phyloP scores from a whole-genome alignment of 2,329 filamentous ascomycete species.

The Ophiocordyceps camponoti-saundersi region DNA sequence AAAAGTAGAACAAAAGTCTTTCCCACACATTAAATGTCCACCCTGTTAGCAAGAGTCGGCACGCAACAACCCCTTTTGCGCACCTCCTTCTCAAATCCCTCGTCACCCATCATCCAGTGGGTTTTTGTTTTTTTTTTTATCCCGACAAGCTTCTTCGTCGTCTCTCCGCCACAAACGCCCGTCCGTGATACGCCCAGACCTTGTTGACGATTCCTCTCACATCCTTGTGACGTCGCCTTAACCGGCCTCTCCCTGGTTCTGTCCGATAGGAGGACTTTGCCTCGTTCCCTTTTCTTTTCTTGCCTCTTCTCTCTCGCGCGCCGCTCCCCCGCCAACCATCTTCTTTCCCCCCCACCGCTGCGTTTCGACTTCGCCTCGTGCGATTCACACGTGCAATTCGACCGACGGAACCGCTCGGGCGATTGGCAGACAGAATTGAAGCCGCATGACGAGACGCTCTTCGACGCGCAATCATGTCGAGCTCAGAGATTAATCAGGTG shows the following conservation, averaged over 20 bases:
- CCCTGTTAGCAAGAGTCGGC: background rate
- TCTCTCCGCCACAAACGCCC: background rate
- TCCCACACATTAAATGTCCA: background rate
- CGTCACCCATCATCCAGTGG: background rate
- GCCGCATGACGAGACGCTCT: conserved; percentile 19
- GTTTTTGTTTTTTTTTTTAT: background rate
- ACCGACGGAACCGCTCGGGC: background rate
- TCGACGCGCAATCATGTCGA: conserved; percentile 38
- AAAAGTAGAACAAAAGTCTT: background rate
- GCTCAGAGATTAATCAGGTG: conserved; percentile 93
- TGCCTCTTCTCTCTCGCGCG: background rate
- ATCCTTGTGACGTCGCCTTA: background rate
- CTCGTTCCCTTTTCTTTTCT: background rate
- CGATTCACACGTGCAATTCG: conserved; percentile 12
- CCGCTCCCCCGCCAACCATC: background rate
- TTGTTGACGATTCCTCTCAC: background rate
- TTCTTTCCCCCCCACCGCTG: background rate
- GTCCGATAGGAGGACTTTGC: background rate
- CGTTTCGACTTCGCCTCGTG: conserved; percentile 10
- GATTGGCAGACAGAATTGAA: conserved; percentile 5
- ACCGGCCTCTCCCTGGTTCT: background rate
- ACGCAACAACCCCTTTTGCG: background rate
- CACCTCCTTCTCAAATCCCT: background rate
- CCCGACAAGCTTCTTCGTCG: background rate
- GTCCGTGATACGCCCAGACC: background rate